phyloP scores from a whole-genome alignment of 495 filamentous ascomycete genomes.

The Penicillium steckii region DNA sequence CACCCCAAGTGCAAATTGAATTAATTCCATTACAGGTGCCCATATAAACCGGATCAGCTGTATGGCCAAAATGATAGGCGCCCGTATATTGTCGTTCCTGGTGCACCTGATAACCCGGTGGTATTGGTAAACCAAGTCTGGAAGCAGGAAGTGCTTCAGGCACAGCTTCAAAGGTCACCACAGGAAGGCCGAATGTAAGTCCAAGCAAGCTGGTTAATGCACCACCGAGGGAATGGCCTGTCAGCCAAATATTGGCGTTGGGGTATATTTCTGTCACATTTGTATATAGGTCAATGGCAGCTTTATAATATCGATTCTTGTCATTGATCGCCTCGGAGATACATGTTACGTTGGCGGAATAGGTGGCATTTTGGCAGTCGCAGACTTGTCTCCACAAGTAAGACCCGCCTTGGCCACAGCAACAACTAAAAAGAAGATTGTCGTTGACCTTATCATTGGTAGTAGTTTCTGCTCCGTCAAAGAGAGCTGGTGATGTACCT shows the following conservation, averaged over 20 bases:
- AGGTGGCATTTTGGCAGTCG: slow-evolving; percentile 81
- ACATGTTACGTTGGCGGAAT: slow-evolving; percentile 88
- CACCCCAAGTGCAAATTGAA: slow-evolving; percentile 81
- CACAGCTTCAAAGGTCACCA: slow-evolving; percentile 85
- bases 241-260: slow-evolving; percentile 78
- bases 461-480: slow-evolving; percentile 91
- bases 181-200: slow-evolving; percentile 84
- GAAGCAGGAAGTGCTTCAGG: slow-evolving; percentile 84
- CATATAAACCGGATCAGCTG: slow-evolving; percentile 92
- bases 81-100: slow-evolving; percentile 72
- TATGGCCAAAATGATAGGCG: slow-evolving; percentile 92
- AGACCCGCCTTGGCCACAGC: slow-evolving; percentile 88
- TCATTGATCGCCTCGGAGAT: slow-evolving; percentile 69
- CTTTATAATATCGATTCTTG: slow-evolving; percentile 88
- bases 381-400: slow-evolving; percentile 88
- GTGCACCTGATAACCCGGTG: slow-evolving; percentile 71
- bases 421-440: slow-evolving; percentile 97
- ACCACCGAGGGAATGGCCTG: slow-evolving; percentile 88
- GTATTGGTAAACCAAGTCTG: slow-evolving; percentile 81
- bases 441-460: slow-evolving; percentile 98
- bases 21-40: slow-evolving; percentile 89
- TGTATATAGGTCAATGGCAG: slow-evolving; percentile 80
- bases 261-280: slow-evolving; percentile 93
- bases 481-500: slow-evolving; percentile 85
- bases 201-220: slow-evolving; percentile 81